phyloP scores from a whole-genome alignment of 2,329 filamentous ascomycete genomes.

The Mariannaea elegans region DNA sequence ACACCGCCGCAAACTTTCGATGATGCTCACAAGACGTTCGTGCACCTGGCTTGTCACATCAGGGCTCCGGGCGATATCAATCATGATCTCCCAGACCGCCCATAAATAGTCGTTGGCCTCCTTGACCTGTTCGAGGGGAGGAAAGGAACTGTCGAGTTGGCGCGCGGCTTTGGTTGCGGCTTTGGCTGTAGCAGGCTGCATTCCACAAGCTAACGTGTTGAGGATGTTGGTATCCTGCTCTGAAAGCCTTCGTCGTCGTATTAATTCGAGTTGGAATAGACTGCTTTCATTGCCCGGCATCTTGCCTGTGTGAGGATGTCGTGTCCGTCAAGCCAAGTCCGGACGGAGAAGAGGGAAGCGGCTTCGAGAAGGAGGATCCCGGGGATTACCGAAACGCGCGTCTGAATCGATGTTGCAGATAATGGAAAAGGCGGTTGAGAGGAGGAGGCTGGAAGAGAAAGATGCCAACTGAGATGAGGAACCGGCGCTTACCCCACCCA shows the following conservation, averaged over 20 bases:
- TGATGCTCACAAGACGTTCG: background rate
- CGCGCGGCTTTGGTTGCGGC: background rate
- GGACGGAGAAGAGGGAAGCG: too few species aligned
- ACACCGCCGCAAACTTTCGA: background rate
- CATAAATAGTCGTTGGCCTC: background rate
- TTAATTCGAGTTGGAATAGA: background rate
- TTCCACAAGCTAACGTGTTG: background rate
- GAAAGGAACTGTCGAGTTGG: background rate
- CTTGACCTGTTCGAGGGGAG: background rate
- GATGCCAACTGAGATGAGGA: too few species aligned
- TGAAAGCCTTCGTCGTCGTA: background rate
- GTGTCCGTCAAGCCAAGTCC: too few species aligned
- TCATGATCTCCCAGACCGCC: too few species aligned
- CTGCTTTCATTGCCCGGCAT: too few species aligned
- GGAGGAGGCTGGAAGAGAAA: too few species aligned
- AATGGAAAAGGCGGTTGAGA: too few species aligned
- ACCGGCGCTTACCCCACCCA: too few species aligned
- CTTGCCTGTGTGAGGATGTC: too few species aligned
- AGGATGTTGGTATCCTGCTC: background rate
- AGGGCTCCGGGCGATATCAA: background rate
- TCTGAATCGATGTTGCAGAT: too few species aligned
- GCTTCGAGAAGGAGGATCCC: too few species aligned
- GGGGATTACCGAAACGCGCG: too few species aligned
- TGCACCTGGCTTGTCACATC: background rate
- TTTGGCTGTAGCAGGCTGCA: background rate